Conservation (phyloP, 2,329 filamentous ascomycete species). For the Tolypocladium tropicale region DNA sequence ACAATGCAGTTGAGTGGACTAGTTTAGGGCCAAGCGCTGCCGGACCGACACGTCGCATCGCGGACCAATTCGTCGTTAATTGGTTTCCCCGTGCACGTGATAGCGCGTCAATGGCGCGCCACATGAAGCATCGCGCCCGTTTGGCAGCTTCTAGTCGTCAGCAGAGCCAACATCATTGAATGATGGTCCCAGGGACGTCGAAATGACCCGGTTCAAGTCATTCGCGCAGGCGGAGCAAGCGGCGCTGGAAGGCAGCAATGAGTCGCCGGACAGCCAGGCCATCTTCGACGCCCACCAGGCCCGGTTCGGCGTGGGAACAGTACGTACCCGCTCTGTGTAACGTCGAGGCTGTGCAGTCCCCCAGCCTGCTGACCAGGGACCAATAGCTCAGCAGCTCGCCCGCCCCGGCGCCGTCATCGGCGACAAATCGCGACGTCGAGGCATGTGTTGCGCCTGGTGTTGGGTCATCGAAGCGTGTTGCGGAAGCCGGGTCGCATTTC, state of each 20-base stretch:
- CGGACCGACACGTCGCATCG: neutral
- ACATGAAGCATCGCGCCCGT: neutral
- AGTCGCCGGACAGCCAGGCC: constrained; percentile 34
- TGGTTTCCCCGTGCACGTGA: constrained; percentile 13
- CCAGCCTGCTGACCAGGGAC: neutral
- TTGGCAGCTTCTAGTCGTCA: neutral
- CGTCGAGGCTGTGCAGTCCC: neutral
- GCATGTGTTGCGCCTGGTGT: neutral
- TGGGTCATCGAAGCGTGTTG: neutral
- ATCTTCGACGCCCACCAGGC: constrained; percentile 26
- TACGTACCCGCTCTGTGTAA: constrained; percentile 17
- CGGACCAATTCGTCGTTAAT: neutral
- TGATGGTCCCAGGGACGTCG: constrained; percentile 8
- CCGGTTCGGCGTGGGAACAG: constrained; percentile 27
- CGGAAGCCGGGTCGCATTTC: neutral
- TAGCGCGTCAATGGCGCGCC: constrained; percentile 14
- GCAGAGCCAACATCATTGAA: neutral
- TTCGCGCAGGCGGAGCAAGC: constrained; percentile 16
- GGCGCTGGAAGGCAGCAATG: constrained; percentile 19
- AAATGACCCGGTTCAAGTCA: constrained; percentile 18
- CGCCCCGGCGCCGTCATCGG: too few relatives aligned
- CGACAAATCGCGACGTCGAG: neutral
- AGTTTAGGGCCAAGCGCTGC: too few relatives aligned
- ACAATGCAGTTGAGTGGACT: too few relatives aligned
- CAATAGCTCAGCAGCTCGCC: constrained; percentile 4